Percentiles rank a stretch among this genome's conserved stretches.
phyloP scores from a whole-genome alignment of 805 yeast genomes.

The Tetrapisispora taiwanensis region DNA sequence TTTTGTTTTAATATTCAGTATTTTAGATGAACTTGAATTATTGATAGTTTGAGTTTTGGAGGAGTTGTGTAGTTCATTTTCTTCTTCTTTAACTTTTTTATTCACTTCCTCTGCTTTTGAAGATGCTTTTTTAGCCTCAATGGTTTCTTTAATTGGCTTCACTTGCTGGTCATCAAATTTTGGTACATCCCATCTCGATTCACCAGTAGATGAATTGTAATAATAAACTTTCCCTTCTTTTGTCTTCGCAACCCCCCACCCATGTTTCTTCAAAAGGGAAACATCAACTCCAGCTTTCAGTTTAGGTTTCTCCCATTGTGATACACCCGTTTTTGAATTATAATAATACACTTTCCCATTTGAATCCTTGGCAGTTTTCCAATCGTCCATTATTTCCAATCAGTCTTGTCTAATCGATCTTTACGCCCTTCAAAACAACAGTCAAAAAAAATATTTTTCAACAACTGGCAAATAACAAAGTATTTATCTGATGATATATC shows the following conservation, averaged over 20 bases:
- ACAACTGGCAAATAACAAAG: no score
- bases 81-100: slow-evolving; percentile 9
- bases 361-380: slow-evolving; percentile 58
- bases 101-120: slow-evolving; percentile 5
- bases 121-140: not conserved
- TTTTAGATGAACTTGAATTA: slow-evolving; percentile 12
- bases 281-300: slow-evolving; percentile 20
- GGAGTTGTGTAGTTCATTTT: not conserved
- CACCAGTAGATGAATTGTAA: slow-evolving; percentile 52
- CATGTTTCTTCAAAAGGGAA: not conserved
- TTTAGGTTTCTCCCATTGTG: slow-evolving; percentile 76
- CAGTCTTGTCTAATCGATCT: no score
- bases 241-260: slow-evolving; percentile 58
- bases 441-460: no score
- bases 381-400: slow-evolving; percentile 18
- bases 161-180: not conserved
- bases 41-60: not conserved
- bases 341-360: slow-evolving; percentile 67
- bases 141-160: no score
- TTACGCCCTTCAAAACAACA: not conserved
- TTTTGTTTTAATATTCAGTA: slow-evolving; percentile 21
- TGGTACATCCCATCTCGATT: slow-evolving; percentile 79
- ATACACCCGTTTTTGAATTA: slow-evolving; percentile 50
- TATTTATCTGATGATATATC: no score
- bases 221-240: slow-evolving; percentile 63